A percentile compares a stretch with the other conserved stretches of the same genome.
phyloP scores from a whole-genome alignment of 371 early-diverging fungal species.

The Capniomyces stellatus region DNA sequence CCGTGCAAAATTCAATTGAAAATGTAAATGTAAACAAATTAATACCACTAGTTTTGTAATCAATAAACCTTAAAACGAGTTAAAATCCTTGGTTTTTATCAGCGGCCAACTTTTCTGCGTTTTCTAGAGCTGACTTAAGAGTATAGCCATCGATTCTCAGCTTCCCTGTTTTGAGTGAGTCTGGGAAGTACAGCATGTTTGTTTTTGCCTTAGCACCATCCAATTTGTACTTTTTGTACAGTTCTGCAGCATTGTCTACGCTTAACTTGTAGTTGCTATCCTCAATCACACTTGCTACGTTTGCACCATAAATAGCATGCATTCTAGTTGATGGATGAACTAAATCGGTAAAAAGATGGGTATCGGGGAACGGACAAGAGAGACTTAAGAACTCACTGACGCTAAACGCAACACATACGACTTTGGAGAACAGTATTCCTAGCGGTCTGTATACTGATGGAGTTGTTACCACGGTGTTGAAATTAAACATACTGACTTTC shows the following conservation, averaged over 20 bases:
- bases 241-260: no score
- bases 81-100: no score
- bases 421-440: background rate
- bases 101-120: no score
- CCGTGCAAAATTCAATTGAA: no score
- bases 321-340: conserved; percentile 1
- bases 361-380: conserved; percentile 7
- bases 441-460: background rate
- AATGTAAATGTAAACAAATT: no score
- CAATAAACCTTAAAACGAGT: no score
- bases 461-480: background rate
- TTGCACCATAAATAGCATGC: conserved; percentile 5
- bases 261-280: no score
- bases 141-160: background rate
- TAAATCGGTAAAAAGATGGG: conserved; percentile 6
- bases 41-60: no score
- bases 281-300: no score
- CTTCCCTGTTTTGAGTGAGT: background rate
- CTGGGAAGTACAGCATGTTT: background rate
- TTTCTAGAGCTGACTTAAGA: no score
- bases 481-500: background rate
- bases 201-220: background rate
- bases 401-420: background rate
- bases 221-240: background rate
- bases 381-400: background rate